Percentiles rank a stretch among this genome's conserved stretches.
Conservation (phyloP, 1,284 basidiomycete genomes). For the Taiwanofungus camphoratus region DNA sequence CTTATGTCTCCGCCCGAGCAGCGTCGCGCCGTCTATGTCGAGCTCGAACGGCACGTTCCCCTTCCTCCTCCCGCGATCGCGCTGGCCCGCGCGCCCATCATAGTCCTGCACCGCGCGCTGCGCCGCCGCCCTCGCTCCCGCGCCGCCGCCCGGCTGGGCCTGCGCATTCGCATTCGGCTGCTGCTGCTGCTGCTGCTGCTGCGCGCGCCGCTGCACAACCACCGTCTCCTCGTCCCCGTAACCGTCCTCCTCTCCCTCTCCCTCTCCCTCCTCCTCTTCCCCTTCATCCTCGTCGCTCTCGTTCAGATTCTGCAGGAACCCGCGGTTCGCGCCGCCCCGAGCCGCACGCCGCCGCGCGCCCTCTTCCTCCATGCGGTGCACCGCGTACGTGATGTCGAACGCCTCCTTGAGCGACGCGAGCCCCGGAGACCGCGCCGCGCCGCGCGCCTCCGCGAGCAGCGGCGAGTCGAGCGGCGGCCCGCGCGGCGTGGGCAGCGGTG, state of each 20-base stretch:
- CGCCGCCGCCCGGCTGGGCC: constrained; percentile 20
- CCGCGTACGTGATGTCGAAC: constrained; percentile 98
- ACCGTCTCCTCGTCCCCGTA: constrained; percentile 34
- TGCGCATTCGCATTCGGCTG: constrained; percentile 17
- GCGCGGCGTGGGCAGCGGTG: constrained; percentile 37
- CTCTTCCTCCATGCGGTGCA: constrained; percentile 99
- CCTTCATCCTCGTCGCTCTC: constrained; percentile 84
- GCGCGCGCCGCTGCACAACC: constrained; percentile 39
- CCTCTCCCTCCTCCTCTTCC: constrained; percentile 37
- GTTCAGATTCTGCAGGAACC: constrained; percentile 83
- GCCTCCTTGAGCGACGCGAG: constrained; percentile 93
- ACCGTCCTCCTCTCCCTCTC: constrained; percentile 41
- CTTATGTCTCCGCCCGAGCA: constrained; percentile 70
- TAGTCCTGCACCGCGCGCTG: constrained; percentile 38
- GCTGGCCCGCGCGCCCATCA: constrained; percentile 72
- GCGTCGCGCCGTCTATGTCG: constrained; percentile 77
- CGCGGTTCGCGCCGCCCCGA: constrained; percentile 74
- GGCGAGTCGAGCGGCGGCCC: constrained; percentile 95
- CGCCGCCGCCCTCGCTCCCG: constrained; percentile 33
- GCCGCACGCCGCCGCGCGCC: constrained; percentile 81
- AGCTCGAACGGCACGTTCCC: constrained; percentile 63
- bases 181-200: constrained; percentile 31
- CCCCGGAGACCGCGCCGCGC: constrained; percentile 87
- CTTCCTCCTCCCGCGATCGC: constrained; percentile 49
- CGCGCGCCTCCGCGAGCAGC: constrained; percentile 75